phyloP scores from a whole-genome alignment of 2,329 filamentous ascomycete genomes.

The Apiospora pterosperma region DNA sequence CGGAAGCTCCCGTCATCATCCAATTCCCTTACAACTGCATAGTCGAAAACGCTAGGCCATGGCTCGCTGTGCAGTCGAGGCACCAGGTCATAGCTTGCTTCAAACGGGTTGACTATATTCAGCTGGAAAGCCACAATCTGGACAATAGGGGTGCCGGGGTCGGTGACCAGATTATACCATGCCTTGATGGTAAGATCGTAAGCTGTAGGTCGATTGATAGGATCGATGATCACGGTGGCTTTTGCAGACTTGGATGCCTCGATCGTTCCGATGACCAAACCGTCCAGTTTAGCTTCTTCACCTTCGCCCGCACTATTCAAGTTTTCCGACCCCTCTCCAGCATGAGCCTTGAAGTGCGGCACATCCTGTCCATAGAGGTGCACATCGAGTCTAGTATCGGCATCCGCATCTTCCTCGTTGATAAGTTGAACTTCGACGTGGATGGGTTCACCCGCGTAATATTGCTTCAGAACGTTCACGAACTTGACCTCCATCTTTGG shows the following conservation, averaged over 20 bases:
- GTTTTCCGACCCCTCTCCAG: constrained; percentile 30
- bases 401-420: constrained; percentile 77
- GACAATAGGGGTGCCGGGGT: constrained; percentile 75
- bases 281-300: constrained; percentile 41
- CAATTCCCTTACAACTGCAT: constrained; percentile 42
- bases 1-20: constrained; percentile 27
- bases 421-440: constrained; percentile 64
- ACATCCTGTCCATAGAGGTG: constrained; percentile 58
- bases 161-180: constrained; percentile 74
- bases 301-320: constrained; percentile 26
- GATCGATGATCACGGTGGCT: constrained; percentile 47
- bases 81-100: constrained; percentile 84
- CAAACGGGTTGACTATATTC: constrained; percentile 77
- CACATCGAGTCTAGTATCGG: constrained; percentile 67
- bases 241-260: constrained; percentile 38
- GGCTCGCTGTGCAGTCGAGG: constrained; percentile 72
- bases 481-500: constrained; percentile 82
- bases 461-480: constrained; percentile 61
- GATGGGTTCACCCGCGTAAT: constrained; percentile 82
- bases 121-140: constrained; percentile 69
- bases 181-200: constrained; percentile 71
- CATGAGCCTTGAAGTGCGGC: constrained; percentile 42
- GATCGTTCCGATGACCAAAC: constrained; percentile 45
- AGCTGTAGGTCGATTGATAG: constrained; percentile 45
- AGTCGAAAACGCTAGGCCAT: constrained; percentile 86